Percentiles rank a stretch among this genome's conserved stretches.
Evolutionary conservation across 192 early-diverging fungal species (phyloP).

Genomic region (Radiomyces spectabilis): DNA sequence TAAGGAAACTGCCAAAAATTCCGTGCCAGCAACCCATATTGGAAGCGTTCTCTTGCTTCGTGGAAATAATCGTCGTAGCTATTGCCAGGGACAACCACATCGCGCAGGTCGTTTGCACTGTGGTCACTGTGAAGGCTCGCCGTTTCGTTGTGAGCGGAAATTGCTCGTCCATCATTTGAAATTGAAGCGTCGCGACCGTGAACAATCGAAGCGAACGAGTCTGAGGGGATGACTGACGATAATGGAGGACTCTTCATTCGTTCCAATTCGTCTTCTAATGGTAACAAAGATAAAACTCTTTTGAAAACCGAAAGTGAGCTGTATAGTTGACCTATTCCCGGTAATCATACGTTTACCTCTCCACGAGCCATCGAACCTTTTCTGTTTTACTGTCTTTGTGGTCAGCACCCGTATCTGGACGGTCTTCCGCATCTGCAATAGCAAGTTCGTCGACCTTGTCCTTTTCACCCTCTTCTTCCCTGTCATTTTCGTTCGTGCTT

Average conservation of each 20-base stretch:
- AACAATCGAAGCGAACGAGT: constrained; percentile 1
- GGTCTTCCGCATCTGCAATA: constrained; percentile 6
- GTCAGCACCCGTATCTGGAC: too few relatives aligned
- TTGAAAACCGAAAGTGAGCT: background rate
- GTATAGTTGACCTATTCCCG: background rate
- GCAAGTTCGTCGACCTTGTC: constrained; percentile 7
- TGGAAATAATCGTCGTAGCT: constrained; percentile 35
- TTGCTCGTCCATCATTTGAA: background rate
- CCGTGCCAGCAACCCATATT: constrained; percentile 27
- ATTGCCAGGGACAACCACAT: constrained; percentile 23
- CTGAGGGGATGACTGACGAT: constrained; percentile 14
- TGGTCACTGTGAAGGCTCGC: background rate
- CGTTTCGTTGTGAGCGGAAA: constrained; percentile 1
- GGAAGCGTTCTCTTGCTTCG: constrained; percentile 28
- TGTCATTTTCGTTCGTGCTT: too few relatives aligned
- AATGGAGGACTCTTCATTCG: constrained; percentile 25
- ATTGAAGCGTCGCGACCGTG: background rate
- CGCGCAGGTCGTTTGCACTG: background rate
- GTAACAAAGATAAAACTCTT: constrained; percentile 26
- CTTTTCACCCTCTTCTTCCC: constrained; percentile 4
- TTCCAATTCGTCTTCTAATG: constrained; percentile 30
- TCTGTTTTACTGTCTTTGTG: constrained; percentile 24
- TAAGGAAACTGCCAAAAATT: constrained; percentile 30
- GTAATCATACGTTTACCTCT: constrained; percentile 15
- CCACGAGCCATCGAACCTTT: constrained; percentile 28